Evolutionary conservation across 805 yeast species (phyloP), one percentile per base, ranked within the genome.

Genomic region (Candida caryicola): DNA sequence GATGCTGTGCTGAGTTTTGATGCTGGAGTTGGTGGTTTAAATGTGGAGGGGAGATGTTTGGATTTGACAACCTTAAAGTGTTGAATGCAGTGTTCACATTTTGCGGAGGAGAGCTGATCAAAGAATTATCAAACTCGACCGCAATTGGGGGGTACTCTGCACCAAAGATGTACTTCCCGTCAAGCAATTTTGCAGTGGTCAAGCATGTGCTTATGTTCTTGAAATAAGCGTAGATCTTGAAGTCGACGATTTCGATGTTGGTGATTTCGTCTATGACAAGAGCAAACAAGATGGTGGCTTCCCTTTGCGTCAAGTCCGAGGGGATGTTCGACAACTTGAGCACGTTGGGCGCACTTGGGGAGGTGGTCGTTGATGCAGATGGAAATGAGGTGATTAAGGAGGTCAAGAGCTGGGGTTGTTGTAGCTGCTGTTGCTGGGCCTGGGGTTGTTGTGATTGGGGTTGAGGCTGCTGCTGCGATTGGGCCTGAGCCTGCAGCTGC

Each of bases 211-310:
- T 59, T 25, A 54, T 47, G 46, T 52, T 64, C 37, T 58, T 60
- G 55, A 69, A 70, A 38, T 47, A 54, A 18, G 69, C 74, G 34
- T 51, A 54, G 34, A 67, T 52, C 37, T 40, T 45, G 37, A 44
- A 49, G 41, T 71, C 73, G 17, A 62, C 52, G 27, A 78, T 47
- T 38, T 77, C 83, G 29, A 79, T 62, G 40, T 62, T 69, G 25
- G 72, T 46, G 33, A 81, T 52, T 43, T 69, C 82, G 48, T 82
- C 87, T 44, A 69, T 62, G n/a, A 86, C 85, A 38, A 85, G 62
- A 4, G 91, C 74, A 55, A 85, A 85, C 5, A 85, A 71, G 12
- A 82, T 67, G 34, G 74, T 68, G 2, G 85, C 81, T 57, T 85
- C 95, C 56, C 93, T 73, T 25, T 71, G 47, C 2, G 85, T 59